phyloP scores from a whole-genome alignment of 148 eudicot genomes.

The Rhododendron kiyosumense region DNA sequence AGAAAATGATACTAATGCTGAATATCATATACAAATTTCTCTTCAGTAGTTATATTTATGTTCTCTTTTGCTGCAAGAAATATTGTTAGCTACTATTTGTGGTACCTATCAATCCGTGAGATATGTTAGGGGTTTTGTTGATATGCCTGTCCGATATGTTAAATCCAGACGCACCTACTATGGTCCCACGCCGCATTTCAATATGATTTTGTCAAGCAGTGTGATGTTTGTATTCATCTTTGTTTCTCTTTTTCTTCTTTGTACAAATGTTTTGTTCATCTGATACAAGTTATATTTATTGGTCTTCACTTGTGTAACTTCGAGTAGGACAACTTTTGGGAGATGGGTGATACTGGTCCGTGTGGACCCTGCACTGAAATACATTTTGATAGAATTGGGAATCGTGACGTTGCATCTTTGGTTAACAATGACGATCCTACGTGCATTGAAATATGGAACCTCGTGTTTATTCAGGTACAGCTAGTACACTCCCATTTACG shows the following conservation, averaged over 20 bases:
- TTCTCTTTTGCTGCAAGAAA: not conserved
- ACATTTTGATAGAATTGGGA: constrained; percentile 89
- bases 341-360: constrained; percentile 99
- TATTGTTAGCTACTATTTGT: not conserved
- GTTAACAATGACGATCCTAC: constrained; percentile 98
- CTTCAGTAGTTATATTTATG: not conserved
- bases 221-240: not conserved
- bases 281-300: not conserved
- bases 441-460: constrained; percentile 96
- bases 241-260: not conserved
- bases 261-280: not conserved
- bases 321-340: constrained; percentile 94
- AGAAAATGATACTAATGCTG: not conserved
- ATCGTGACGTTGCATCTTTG: constrained; percentile 84
- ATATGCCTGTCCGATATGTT: not conserved
- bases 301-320: constrained; percentile 6
- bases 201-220: not conserved
- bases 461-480: constrained; percentile 91
- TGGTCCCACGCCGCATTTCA: not conserved
- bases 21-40: not conserved
- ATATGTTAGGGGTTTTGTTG: not conserved
- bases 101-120: not conserved
- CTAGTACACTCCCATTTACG: not conserved
- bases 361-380: constrained; percentile 99
- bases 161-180: not conserved